Conservation (phyloP, 768 basidiomycete species). For the Lepiota venenata region DNA sequence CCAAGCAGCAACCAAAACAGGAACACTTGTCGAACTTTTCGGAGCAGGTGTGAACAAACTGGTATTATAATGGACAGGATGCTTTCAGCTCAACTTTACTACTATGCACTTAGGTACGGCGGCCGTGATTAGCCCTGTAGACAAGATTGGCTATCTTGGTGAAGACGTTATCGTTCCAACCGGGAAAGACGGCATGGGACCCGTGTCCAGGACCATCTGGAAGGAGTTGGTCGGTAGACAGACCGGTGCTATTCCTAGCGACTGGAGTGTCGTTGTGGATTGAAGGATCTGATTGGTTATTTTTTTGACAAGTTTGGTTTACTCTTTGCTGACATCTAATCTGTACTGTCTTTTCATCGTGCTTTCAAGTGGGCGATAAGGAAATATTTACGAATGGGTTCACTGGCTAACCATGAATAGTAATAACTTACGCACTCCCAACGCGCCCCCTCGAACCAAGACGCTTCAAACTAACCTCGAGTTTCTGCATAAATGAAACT, state of each 20-base stretch:
- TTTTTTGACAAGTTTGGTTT: background rate
- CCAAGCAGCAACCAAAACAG: constrained; percentile 51
- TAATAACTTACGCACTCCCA: too few relatives aligned
- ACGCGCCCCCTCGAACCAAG: too few relatives aligned
- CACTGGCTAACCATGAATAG: too few relatives aligned
- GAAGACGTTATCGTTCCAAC: constrained; percentile 62
- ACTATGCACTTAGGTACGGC: constrained; percentile 60
- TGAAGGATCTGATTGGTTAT: constrained; percentile 1
- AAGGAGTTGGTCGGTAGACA: constrained; percentile 78
- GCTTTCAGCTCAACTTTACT: constrained; percentile 5
- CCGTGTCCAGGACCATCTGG: constrained; percentile 69
- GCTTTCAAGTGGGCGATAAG: background rate
- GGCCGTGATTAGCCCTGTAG: constrained; percentile 68
- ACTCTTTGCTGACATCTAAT: background rate
- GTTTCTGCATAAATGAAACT: too few relatives aligned
- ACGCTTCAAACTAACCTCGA: too few relatives aligned
- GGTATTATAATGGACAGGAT: background rate
- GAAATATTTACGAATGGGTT: too few relatives aligned
- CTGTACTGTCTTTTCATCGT: background rate
- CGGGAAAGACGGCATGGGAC: constrained; percentile 74
- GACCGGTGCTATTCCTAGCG: constrained; percentile 70
- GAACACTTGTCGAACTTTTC: constrained; percentile 76
- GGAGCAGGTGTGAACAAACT: constrained; percentile 56
- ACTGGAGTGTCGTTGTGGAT: constrained; percentile 65
- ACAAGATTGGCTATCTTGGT: constrained; percentile 71